phyloP scores from a whole-genome alignment of 805 yeast genomes.

The Debaryomyces castellii region DNA sequence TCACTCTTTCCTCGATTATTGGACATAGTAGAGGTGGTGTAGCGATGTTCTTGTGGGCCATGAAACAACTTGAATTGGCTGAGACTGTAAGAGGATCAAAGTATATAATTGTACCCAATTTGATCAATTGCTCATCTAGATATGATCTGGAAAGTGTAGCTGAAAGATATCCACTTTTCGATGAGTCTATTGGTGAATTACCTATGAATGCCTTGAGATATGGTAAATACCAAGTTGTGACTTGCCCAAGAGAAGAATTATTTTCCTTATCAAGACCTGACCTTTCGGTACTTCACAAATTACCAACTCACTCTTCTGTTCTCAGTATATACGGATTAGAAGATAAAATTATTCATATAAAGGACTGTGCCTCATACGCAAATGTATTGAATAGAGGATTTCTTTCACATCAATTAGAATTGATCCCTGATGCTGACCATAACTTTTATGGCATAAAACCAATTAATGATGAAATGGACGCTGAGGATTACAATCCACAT shows the following conservation, averaged over 20 bases:
- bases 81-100: slow-evolving; percentile 23
- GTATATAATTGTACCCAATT: slow-evolving; percentile 54
- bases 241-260: slow-evolving; percentile 52
- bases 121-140: slow-evolving; percentile 76
- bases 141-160: slow-evolving; percentile 51
- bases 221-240: slow-evolving; percentile 45
- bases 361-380: slow-evolving; percentile 60
- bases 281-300: slow-evolving; percentile 36
- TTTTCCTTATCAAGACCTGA: slow-evolving; percentile 49
- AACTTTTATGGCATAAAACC: slow-evolving; percentile 60
- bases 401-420: slow-evolving; percentile 45
- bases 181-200: slow-evolving; percentile 16
- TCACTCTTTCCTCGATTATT: slow-evolving; percentile 56
- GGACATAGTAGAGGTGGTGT: slow-evolving; percentile 82
- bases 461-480: slow-evolving; percentile 33
- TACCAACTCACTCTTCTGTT: slow-evolving; percentile 50
- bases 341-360: slow-evolving; percentile 65
- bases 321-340: slow-evolving; percentile 69
- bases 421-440: slow-evolving; percentile 76
- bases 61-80: slow-evolving; percentile 38
- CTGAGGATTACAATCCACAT: slow-evolving; percentile 33
- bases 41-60: slow-evolving; percentile 73
- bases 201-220: slow-evolving; percentile 37
- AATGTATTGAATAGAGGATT: slow-evolving; percentile 56
- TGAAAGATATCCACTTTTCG: slow-evolving; percentile 32